Percentiles rank a stretch among this genome's conserved stretches.
Evolutionary conservation across 2,329 filamentous ascomycete genomes (phyloP).

Genomic region (Penicillium sp.): DNA sequence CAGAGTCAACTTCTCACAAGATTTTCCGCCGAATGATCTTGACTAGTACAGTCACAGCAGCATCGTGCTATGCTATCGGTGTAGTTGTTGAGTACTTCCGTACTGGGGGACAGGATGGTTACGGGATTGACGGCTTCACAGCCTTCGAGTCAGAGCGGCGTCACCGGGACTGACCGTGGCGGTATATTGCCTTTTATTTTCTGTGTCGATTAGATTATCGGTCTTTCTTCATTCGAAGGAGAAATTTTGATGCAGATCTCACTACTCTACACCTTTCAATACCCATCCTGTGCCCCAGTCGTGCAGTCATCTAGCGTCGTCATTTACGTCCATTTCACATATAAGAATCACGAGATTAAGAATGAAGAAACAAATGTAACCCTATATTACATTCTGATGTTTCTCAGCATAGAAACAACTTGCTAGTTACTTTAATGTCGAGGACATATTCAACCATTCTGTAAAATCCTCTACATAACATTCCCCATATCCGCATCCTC

Average conservation of each 20-base stretch:
- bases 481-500: not conserved
- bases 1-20: constrained; percentile 17
- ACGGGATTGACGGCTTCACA: constrained; percentile 41
- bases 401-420: not conserved
- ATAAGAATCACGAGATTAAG: not conserved
- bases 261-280: constrained; percentile 4
- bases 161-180: constrained; percentile 15
- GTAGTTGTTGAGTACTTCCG: constrained; percentile 44
- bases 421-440: not conserved
- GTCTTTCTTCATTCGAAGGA: not conserved
- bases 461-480: not conserved
- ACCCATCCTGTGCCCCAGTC: constrained; percentile 2
- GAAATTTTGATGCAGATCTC: constrained; percentile 2
- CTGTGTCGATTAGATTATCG: not conserved
- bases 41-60: constrained; percentile 35
- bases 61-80: constrained; percentile 43
- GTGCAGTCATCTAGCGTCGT: not conserved
- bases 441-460: too few species aligned
- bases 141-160: constrained; percentile 39
- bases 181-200: not conserved
- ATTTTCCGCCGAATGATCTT: constrained; percentile 35
- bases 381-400: not conserved
- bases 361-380: not conserved
- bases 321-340: not conserved
- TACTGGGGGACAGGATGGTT: constrained; percentile 40